Evolutionary conservation across 139 green algal species (phyloP).

Genomic region (Picochlorum sp.): DNA sequence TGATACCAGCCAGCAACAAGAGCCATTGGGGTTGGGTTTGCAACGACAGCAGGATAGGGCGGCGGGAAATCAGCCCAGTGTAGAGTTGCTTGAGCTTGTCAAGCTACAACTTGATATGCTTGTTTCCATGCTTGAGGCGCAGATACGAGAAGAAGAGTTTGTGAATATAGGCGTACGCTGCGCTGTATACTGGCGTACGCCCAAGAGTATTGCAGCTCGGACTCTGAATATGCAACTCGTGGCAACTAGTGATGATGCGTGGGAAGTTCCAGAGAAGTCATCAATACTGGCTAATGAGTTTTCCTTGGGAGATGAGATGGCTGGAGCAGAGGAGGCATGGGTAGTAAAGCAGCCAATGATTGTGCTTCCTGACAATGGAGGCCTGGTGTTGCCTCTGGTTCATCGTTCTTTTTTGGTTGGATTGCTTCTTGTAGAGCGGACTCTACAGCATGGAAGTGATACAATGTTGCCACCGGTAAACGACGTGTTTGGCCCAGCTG

Average conservation of each 20-base stretch:
- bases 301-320: conserved; percentile 16
- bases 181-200: conserved; percentile 14
- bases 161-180: background rate
- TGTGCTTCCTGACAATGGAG: conserved; percentile 41
- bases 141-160: background rate
- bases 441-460: background rate
- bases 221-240: conserved; percentile 31
- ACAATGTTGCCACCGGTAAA: conserved; percentile 11
- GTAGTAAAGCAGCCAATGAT: conserved; percentile 44
- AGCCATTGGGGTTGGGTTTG: too few relatives aligned
- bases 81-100: conserved; percentile 19
- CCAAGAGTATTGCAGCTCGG: conserved; percentile 22
- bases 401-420: conserved; percentile 45
- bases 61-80: background rate
- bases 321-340: conserved; percentile 34
- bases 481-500: conserved; percentile 14
- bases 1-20: too few relatives aligned
- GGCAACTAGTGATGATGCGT: background rate
- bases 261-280: background rate
- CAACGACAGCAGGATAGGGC: too few relatives aligned
- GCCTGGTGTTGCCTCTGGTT: conserved; percentile 51
- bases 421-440: conserved; percentile 45
- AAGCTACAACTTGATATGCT: conserved; percentile 22
- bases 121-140: conserved; percentile 8
- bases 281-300: background rate